phyloP scores from a whole-genome alignment of 148 eudicot species.

The Beta vulgaris region DNA sequence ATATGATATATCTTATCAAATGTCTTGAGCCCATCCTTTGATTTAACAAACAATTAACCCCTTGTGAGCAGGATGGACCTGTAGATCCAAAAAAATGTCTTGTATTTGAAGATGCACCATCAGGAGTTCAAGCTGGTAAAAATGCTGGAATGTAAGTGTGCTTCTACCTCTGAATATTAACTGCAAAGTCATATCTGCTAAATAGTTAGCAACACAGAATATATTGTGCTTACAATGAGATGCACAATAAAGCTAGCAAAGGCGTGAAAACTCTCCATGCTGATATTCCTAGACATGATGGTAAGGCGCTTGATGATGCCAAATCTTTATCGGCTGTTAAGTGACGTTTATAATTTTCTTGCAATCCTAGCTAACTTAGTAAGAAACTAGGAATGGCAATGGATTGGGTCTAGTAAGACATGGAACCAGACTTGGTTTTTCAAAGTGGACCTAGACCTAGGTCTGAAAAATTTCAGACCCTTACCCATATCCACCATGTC shows the following conservation, averaged over 20 bases:
- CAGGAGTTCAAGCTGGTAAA: slow-evolving; percentile 88
- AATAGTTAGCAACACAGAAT: background rate
- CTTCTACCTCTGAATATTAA: slow-evolving; percentile 1
- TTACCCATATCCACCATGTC: no score
- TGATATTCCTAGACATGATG: background rate
- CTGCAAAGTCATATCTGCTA: background rate
- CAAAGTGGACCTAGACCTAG: no score
- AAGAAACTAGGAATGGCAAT: no score
- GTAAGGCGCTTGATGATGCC: background rate
- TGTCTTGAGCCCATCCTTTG: background rate
- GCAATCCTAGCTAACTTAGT: no score
- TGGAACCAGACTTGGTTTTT: no score
- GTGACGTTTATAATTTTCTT: no score
- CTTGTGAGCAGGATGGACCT: slow-evolving; percentile 67
- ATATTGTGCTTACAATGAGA: background rate
- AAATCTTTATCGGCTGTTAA: no score
- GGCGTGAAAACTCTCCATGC: background rate
- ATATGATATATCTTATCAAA: background rate
- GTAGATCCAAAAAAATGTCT: slow-evolving; percentile 60
- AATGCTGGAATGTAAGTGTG: slow-evolving; percentile 97
- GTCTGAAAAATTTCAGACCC: no score
- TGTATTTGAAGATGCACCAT: slow-evolving; percentile 95
- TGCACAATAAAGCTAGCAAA: background rate
- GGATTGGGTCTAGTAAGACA: no score
- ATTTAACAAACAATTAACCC: no score